Percentiles rank a stretch among this genome's conserved stretches.
phyloP scores from a whole-genome alignment of 176 grass and related monocot species.

The Calamus simplicifolius region DNA sequence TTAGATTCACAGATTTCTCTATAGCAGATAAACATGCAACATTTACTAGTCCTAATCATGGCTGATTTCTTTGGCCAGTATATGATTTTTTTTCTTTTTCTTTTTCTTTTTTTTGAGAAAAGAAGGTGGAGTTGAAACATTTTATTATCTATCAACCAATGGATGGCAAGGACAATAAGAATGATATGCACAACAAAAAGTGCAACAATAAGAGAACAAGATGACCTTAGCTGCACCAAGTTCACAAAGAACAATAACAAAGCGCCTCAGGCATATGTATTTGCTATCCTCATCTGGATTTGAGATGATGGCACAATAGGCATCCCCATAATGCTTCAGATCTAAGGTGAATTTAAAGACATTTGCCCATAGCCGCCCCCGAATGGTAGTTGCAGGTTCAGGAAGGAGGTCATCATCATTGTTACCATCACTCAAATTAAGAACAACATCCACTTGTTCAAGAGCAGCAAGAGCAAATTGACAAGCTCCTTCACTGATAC shows the following conservation, averaged over 20 bases:
- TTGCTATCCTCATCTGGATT: conserved; percentile 87
- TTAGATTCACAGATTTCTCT: too few relatives aligned
- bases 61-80: too few relatives aligned
- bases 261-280: conserved; percentile 86
- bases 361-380: conserved; percentile 75
- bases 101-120: too few relatives aligned
- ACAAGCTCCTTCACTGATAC: conserved; percentile 66
- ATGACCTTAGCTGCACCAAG: conserved; percentile 79
- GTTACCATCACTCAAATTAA: conserved; percentile 29
- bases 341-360: conserved; percentile 85
- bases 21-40: too few relatives aligned
- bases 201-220: neutral
- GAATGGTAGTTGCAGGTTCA: conserved; percentile 46
- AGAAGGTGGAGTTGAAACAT: too few relatives aligned
- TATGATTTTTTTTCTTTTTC: too few relatives aligned
- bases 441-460: conserved; percentile 62
- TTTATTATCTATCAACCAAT: neutral
- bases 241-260: conserved; percentile 93
- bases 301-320: conserved; percentile 81
- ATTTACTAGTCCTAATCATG: too few relatives aligned
- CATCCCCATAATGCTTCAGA: conserved; percentile 77
- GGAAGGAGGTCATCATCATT: conserved; percentile 37
- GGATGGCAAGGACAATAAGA: neutral
- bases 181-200: conserved; percentile 9
- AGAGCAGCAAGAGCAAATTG: conserved; percentile 95